Evolutionary conservation across 129 eudicot species (phyloP).

Genomic region (Tagetes erecta): DNA sequence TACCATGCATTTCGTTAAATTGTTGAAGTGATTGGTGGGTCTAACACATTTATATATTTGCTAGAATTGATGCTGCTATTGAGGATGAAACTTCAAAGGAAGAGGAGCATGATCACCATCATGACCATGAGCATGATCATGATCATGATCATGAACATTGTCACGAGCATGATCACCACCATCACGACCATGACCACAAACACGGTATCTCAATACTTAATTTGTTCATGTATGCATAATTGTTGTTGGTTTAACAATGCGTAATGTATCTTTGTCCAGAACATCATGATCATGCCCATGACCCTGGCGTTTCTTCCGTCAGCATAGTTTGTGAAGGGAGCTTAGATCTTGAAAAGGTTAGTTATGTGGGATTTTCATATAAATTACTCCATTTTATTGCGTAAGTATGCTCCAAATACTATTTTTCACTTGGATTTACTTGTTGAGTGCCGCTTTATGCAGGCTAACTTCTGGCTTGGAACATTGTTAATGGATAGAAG

Average conservation of each 20-base stretch:
- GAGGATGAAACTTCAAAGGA: constrained; percentile 70
- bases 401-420: neutral
- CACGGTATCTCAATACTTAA: constrained; percentile 57
- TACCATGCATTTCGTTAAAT: constrained; percentile 17
- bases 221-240: neutral
- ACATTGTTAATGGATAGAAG: constrained; percentile 75
- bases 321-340: constrained; percentile 92
- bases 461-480: constrained; percentile 97
- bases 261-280: constrained; percentile 43
- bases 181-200: constrained; percentile 61
- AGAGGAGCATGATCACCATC: constrained; percentile 48
- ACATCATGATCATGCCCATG: constrained; percentile 95
- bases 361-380: constrained; percentile 20
- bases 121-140: constrained; percentile 60
- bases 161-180: constrained; percentile 46
- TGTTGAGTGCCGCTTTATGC: constrained; percentile 22
- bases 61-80: constrained; percentile 90
- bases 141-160: constrained; percentile 38
- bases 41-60: constrained; percentile 19
- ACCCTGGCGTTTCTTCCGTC: constrained; percentile 92
- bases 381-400: neutral
- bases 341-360: constrained; percentile 86
- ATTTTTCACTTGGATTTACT: neutral
- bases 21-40: constrained; percentile 15
- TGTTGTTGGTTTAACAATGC: neutral